Evolutionary conservation across 257 asterid genomes (phyloP).

Genomic region (Ilex aquifolium): DNA sequence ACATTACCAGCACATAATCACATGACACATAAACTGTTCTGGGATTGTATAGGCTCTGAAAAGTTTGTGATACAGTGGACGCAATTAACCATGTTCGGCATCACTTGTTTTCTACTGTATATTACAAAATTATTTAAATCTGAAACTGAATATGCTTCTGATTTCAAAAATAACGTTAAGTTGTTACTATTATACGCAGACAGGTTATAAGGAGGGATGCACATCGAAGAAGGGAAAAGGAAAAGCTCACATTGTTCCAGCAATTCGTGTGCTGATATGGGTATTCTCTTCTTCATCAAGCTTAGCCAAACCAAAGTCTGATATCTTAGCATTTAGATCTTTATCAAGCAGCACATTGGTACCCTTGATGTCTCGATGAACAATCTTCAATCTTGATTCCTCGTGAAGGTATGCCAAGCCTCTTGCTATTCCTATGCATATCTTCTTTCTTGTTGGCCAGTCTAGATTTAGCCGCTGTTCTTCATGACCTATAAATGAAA

Average conservation of each 20-base stretch:
- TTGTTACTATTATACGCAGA: background rate
- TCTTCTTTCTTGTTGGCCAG: conserved; percentile 58
- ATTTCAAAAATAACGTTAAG: background rate
- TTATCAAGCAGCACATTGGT: conserved; percentile 77
- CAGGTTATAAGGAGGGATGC: conserved; percentile 1
- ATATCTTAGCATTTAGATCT: conserved; percentile 60
- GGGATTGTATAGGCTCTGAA: no score
- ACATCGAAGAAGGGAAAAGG: background rate
- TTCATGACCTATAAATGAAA: conserved; percentile 32
- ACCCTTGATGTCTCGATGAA: conserved; percentile 78
- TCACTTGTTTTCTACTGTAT: no score
- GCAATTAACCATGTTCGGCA: no score
- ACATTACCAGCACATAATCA: no score
- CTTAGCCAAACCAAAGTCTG: conserved; percentile 84
- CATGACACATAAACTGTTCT: no score
- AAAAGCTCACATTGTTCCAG: conserved; percentile 63
- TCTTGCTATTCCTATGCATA: conserved; percentile 62
- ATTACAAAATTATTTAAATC: no score
- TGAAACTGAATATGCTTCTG: no score
- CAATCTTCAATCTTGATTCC: conserved; percentile 78
- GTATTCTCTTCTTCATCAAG: conserved; percentile 79
- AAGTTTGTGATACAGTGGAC: no score
- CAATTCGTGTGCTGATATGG: conserved; percentile 78
- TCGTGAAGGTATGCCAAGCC: conserved; percentile 84
- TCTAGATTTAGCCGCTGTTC: conserved; percentile 49